Conservation (phyloP, 352 stramenopile genomes). For the Globisporangium canariense region DNA sequence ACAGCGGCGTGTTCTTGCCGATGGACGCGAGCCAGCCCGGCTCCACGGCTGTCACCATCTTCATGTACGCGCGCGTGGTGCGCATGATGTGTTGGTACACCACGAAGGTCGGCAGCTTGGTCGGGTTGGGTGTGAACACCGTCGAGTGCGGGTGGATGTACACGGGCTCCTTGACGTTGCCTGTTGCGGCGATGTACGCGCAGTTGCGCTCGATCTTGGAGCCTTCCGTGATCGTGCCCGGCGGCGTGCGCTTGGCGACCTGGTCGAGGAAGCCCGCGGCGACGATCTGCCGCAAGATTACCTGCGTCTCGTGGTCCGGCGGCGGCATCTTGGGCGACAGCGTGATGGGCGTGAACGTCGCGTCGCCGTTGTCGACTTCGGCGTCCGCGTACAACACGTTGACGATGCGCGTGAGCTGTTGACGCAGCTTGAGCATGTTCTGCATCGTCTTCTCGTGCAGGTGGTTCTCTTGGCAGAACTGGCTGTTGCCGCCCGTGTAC, state of each 20-base stretch:
- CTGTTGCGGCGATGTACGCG: conserved; percentile 62
- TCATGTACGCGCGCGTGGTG: conserved; percentile 92
- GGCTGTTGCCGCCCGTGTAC: conserved; percentile 50
- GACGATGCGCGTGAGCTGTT: conserved; percentile 81
- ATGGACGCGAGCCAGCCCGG: conserved; percentile 93
- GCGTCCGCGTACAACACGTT: conserved; percentile 59
- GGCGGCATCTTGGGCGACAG: conserved; percentile 68
- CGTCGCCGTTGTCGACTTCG: conserved; percentile 25
- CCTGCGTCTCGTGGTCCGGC: conserved; percentile 54
- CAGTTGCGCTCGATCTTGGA: conserved; percentile 85
- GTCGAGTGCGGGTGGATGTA: conserved; percentile 86
- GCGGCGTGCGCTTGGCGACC: conserved; percentile 67
- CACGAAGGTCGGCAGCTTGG: conserved; percentile 64
- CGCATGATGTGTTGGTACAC: conserved; percentile 81
- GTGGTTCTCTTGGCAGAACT: conserved; percentile 75
- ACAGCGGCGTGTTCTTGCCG: conserved; percentile 70
- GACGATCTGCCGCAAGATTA: conserved; percentile 70
- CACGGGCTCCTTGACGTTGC: conserved; percentile 58
- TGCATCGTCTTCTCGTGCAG: conserved; percentile 88
- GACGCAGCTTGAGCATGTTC: conserved; percentile 82
- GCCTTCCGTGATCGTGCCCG: conserved; percentile 72
- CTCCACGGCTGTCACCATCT: conserved; percentile 96
- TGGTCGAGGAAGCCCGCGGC: conserved; percentile 80
- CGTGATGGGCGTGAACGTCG: conserved; percentile 30
- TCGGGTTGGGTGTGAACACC: conserved; percentile 70